Percentiles rank a stretch among this genome's conserved stretches.
Conservation (phyloP, 129 eudicot species). For the Rutidosis leptorrhynchoides region DNA sequence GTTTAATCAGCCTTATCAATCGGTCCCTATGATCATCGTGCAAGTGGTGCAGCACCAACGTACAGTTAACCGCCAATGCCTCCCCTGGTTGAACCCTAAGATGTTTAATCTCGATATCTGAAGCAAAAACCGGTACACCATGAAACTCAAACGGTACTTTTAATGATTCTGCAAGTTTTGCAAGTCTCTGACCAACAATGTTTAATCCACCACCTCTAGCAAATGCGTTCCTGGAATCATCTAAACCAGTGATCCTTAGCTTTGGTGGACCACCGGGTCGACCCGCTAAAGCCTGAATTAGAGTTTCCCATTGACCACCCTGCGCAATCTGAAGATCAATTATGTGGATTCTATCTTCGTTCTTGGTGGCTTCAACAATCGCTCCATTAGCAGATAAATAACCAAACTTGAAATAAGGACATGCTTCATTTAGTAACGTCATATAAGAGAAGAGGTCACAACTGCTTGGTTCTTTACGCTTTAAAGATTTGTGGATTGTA, state of each 20-base stretch:
- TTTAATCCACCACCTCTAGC: slow-evolving; percentile 84
- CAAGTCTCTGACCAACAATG: slow-evolving; percentile 56
- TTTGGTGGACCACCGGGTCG: slow-evolving; percentile 77
- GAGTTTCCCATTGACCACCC: slow-evolving; percentile 77
- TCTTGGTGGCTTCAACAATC: slow-evolving; percentile 62
- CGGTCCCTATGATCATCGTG: slow-evolving; percentile 75
- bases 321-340: slow-evolving; percentile 80
- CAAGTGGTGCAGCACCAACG: slow-evolving; percentile 71
- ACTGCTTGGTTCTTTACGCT: slow-evolving; percentile 73
- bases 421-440: slow-evolving; percentile 57
- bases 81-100: slow-evolving; percentile 52
- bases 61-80: slow-evolving; percentile 85
- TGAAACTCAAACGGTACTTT: slow-evolving; percentile 74
- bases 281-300: slow-evolving; percentile 59
- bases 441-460: slow-evolving; percentile 71
- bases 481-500: slow-evolving; percentile 61
- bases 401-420: slow-evolving; percentile 73
- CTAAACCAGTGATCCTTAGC: slow-evolving; percentile 67
- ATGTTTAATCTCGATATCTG: slow-evolving; percentile 42
- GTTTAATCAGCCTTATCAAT: slow-evolving; percentile 60
- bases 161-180: slow-evolving; percentile 50
- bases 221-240: slow-evolving; percentile 56
- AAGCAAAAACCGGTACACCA: slow-evolving; percentile 53
- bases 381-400: slow-evolving; percentile 63
- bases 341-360: slow-evolving; percentile 59